phyloP scores from a whole-genome alignment of 1,139 yeast genomes.

The Pichia terricola region DNA sequence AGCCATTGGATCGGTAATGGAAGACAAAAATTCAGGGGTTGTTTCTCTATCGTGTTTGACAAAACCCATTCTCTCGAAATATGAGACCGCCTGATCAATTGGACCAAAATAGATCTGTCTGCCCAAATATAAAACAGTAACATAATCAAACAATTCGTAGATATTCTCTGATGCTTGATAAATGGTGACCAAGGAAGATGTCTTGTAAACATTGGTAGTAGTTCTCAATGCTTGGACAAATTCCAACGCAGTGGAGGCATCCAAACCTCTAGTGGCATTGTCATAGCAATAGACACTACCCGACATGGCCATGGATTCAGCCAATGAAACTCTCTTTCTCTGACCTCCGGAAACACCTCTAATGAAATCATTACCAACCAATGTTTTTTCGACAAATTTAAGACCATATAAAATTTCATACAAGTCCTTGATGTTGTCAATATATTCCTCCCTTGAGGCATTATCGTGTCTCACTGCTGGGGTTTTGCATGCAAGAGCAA shows the following conservation, averaged over 20 bases:
- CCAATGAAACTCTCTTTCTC: constrained; percentile 70
- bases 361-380: constrained; percentile 61
- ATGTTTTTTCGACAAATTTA: constrained; percentile 47
- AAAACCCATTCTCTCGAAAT: constrained; percentile 58
- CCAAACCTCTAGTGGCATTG: constrained; percentile 68
- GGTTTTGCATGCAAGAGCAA: constrained; percentile 35
- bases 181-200: constrained; percentile 65
- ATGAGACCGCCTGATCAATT: constrained; percentile 46
- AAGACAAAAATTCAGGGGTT: constrained; percentile 73
- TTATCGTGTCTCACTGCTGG: constrained; percentile 32
- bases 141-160: constrained; percentile 67
- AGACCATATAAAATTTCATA: constrained; percentile 45
- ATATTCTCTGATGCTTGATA: constrained; percentile 80
- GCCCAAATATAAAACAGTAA: constrained; percentile 64
- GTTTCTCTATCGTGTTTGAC: constrained; percentile 68
- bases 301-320: constrained; percentile 53
- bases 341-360: constrained; percentile 82
- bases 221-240: constrained; percentile 61
- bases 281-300: constrained; percentile 63
- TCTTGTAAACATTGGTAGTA: constrained; percentile 46
- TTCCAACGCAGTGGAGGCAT: constrained; percentile 69
- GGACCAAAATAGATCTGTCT: constrained; percentile 70
- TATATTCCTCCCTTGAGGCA: constrained; percentile 31
- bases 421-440: constrained; percentile 34
- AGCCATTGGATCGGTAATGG: constrained; percentile 57